phyloP scores from a whole-genome alignment of 2,329 filamentous ascomycete species.

The Diplodia corticola region DNA sequence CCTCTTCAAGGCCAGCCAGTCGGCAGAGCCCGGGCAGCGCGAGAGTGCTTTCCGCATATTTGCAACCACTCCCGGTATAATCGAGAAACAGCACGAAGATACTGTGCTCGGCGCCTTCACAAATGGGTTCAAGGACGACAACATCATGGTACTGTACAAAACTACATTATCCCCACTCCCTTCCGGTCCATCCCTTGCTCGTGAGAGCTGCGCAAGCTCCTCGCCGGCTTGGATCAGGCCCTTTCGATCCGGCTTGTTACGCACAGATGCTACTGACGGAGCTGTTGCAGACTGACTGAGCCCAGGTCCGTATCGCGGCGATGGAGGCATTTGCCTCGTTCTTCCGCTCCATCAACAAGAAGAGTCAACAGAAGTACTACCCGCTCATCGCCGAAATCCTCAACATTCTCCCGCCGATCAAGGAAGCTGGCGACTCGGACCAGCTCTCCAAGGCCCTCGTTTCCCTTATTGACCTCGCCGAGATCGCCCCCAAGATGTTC shows the following conservation, averaged over 20 bases:
- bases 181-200: neutral
- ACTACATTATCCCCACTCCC: neutral
- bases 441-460: constrained; percentile 87
- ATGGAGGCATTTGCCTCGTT: constrained; percentile 98
- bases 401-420: constrained; percentile 91
- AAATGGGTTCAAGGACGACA: constrained; percentile 87
- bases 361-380: constrained; percentile 85
- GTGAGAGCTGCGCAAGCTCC: neutral
- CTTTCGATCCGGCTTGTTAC: neutral
- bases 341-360: constrained; percentile 88
- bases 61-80: constrained; percentile 89
- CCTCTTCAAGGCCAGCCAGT: constrained; percentile 89
- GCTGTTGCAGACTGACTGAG: neutral
- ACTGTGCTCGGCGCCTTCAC: constrained; percentile 86
- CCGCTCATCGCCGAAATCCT: constrained; percentile 84
- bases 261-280: constrained; percentile 16
- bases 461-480: constrained; percentile 89
- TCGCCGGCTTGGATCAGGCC: neutral
- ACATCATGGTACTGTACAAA: constrained; percentile 65
- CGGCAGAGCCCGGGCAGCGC: constrained; percentile 76
- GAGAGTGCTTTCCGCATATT: constrained; percentile 96
- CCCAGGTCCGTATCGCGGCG: constrained; percentile 81
- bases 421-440: constrained; percentile 86
- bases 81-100: constrained; percentile 92
- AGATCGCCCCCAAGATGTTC: constrained; percentile 97